phyloP scores from a whole-genome alignment of 495 filamentous ascomycete species.

The Saxophila tyrrhenica region DNA sequence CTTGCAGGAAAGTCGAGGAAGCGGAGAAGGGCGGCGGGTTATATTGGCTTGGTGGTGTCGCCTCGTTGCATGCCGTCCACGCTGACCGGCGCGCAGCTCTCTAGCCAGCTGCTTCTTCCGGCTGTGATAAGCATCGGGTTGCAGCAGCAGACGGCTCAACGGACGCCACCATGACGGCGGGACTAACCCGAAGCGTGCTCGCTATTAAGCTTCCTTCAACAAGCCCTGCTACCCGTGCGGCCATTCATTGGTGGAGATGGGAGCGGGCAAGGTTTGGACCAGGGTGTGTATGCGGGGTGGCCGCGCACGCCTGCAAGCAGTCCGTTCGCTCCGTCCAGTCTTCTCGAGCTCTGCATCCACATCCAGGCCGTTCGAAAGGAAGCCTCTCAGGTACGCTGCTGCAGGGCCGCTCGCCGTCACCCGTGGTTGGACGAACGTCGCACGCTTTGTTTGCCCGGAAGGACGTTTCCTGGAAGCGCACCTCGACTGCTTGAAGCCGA shows the following conservation, averaged over 20 bases:
- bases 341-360: neutral
- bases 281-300: too few species aligned
- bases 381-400: neutral
- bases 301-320: neutral
- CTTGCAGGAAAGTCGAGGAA: neutral
- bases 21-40: neutral
- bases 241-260: too few species aligned
- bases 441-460: neutral
- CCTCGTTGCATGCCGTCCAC: neutral
- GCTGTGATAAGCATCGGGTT: neutral
- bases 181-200: neutral
- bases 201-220: neutral
- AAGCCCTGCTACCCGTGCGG: too few species aligned
- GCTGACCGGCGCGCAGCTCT: neutral
- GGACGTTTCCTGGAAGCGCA: too few species aligned
- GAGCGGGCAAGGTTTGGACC: too few species aligned
- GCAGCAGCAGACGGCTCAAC: slow-evolving; percentile 1
- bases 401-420: neutral
- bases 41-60: neutral
- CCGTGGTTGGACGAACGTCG: neutral
- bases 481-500: neutral
- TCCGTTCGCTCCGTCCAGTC: too few species aligned
- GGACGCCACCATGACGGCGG: neutral
- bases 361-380: neutral
- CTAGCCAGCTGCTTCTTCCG: neutral